Evolutionary conservation across 2,329 filamentous ascomycete genomes (phyloP), one percentile per base, ranked within the genome.

Genomic region (Talaromyces albobiverticillius): DNA sequence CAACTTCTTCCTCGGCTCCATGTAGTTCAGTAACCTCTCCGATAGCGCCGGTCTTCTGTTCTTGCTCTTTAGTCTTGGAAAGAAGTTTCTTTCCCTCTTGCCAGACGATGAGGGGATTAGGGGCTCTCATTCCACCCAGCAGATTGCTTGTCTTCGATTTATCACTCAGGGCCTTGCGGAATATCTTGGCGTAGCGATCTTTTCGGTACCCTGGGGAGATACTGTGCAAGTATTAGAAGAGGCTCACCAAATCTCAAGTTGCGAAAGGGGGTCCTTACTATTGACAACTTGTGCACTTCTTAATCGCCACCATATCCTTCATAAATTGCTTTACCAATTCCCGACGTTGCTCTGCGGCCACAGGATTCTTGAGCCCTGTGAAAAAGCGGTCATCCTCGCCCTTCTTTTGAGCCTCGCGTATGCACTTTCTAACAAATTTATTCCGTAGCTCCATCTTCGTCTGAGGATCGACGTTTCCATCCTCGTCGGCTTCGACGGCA

Each of bases 101-200:
- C 45, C 84, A 73, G 56, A 86, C 76, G 11, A 88, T 71, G 62
- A 95, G 78, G 3, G 89, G 86, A 66, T 94, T 89, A 49, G 81
- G 80, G 32, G 83, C 78, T 62, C 85, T 86, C 67, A 91, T 82
- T 52, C 84, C 81, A 46, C 72, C 71, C 61, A 88, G n/a, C n/a
- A n/a, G n/a, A n/a, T n/a, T n/a, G n/a, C n/a, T 84, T 3, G 85
- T 81, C 88, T 95, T 84, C 32, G 94, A 85, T 70, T 95, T 95
- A 45, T 80, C 73, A 45, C 80, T 82, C 54, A 96, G 75, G 2
- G 88, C 79, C 67, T 89, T 94, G 67, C 93, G 87, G 71, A 97
- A 99, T 51, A 99, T 91, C 72, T 97, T 99, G 67, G 92, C 88
- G 64, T 85, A 94, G 41, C 88, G 82, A 65, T 99, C 93, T 70